phyloP scores from a whole-genome alignment of 352 stramenopile genomes.

The Bremia lactucae region DNA sequence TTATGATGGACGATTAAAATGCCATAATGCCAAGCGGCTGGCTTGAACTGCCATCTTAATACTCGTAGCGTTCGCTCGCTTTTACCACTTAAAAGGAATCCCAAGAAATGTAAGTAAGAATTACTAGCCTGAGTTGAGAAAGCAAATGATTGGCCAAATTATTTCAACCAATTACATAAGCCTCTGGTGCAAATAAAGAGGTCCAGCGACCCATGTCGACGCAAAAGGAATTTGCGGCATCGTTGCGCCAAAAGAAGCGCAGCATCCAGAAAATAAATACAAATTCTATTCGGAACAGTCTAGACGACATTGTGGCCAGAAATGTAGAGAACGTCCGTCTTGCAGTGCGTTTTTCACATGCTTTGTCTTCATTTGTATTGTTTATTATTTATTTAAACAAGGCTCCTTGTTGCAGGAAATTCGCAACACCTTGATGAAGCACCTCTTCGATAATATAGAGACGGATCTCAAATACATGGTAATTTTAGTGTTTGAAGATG shows the following conservation, averaged over 20 bases:
- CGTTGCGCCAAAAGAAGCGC: conserved; percentile 18
- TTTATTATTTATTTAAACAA: not conserved
- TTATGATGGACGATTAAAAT: conserved; percentile 45
- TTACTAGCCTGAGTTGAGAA: too few relatives aligned
- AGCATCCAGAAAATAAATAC: conserved; percentile 11
- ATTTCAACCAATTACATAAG: conserved; percentile 24
- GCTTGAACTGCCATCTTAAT: conserved; percentile 30
- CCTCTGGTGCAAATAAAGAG: conserved; percentile 24
- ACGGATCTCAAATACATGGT: conserved; percentile 60
- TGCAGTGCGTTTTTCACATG: conserved; percentile 25
- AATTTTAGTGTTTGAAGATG: conserved; percentile 62
- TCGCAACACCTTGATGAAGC: conserved; percentile 51
- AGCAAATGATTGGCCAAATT: too few relatives aligned
- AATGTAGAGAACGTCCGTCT: conserved; percentile 36
- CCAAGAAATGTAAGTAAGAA: too few relatives aligned
- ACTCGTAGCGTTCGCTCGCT: too few relatives aligned
- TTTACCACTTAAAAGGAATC: too few relatives aligned
- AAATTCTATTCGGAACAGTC: conserved; percentile 18
- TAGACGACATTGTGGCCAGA: conserved; percentile 29
- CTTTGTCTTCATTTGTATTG: not conserved
- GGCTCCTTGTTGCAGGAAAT: conserved; percentile 28
- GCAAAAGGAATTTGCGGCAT: conserved; percentile 15
- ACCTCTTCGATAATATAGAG: conserved; percentile 41
- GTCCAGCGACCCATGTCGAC: conserved; percentile 27
- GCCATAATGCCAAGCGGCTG: conserved; percentile 23